phyloP scores from a whole-genome alignment of 306 rosid genomes.

The Vigna mungo region DNA sequence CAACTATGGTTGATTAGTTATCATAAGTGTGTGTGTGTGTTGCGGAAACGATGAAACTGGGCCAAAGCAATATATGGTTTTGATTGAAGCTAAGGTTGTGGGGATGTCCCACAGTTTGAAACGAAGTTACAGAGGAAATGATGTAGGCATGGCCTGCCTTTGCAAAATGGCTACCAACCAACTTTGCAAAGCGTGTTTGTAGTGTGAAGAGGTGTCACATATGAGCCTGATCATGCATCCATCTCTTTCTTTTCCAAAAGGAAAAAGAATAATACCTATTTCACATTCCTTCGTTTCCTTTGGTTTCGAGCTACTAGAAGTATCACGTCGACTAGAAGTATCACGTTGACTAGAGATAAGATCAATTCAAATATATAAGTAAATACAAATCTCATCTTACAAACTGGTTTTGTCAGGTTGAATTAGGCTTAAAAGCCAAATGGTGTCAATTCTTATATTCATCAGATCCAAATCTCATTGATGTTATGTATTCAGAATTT shows the following conservation, averaged over 20 bases:
- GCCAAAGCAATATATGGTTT: slow-evolving; percentile 60
- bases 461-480: too few relatives aligned
- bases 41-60: slow-evolving; percentile 49
- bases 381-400: too few relatives aligned
- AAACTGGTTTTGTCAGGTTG: too few relatives aligned
- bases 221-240: slow-evolving; percentile 20
- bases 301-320: too few relatives aligned
- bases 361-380: too few relatives aligned
- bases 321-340: too few relatives aligned
- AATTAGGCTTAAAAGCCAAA: too few relatives aligned
- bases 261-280: slow-evolving; percentile 30
- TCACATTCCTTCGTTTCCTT: too few relatives aligned
- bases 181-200: slow-evolving; percentile 32
- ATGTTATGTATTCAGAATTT: too few relatives aligned
- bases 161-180: slow-evolving; percentile 44
- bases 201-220: slow-evolving; percentile 49
- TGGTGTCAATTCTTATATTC: too few relatives aligned
- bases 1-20: slow-evolving; percentile 43
- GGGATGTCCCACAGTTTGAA: slow-evolving; percentile 56
- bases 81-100: slow-evolving; percentile 58
- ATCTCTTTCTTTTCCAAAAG: slow-evolving; percentile 46
- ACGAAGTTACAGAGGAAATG: slow-evolving; percentile 47
- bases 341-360: background rate
- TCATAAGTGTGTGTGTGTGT: slow-evolving; percentile 22
- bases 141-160: slow-evolving; percentile 55